These are phyloP conservation scores for Metarhizium guizhouense DNA, from an alignment of 2,329 filamentous ascomycete species.

Conservation along the genomic window DNA sequence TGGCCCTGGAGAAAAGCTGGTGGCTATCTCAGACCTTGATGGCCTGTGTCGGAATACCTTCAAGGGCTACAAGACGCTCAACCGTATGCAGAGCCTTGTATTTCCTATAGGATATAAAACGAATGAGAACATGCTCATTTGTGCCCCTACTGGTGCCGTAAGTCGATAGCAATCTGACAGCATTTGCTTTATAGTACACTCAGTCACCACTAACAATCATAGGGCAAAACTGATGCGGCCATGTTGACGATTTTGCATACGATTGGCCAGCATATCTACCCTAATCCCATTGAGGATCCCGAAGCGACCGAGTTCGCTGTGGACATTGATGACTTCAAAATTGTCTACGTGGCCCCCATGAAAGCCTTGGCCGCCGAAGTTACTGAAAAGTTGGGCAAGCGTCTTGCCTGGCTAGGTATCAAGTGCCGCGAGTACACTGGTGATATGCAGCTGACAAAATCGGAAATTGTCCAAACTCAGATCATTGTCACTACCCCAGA, in stretches of 20 bases:
- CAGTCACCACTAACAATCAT: constrained; percentile 7
- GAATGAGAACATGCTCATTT: constrained; percentile 97
- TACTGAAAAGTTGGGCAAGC: constrained; percentile 85
- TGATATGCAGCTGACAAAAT: constrained; percentile 97
- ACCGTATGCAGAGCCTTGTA: constrained; percentile 96
- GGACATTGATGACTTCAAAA: constrained; percentile 85
- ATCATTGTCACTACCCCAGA: constrained; percentile 98
- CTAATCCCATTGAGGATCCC: constrained; percentile 68
- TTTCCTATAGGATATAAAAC: constrained; percentile 94
- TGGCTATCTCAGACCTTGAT: constrained; percentile 76
- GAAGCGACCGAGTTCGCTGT: constrained; percentile 72
- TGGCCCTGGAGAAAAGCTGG: constrained; percentile 61
- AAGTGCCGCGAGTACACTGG: constrained; percentile 90
- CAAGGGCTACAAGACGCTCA: constrained; percentile 84
- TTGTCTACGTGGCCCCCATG: constrained; percentile 98
- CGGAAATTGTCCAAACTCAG: constrained; percentile 90
- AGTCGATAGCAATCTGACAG: constrained; percentile 21
- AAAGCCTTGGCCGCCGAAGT: constrained; percentile 95
- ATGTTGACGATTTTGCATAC: constrained; percentile 94
- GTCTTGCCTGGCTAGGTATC: constrained; percentile 87
- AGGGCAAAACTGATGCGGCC: constrained; percentile 95
- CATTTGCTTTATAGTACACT: not conserved
- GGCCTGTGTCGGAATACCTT: constrained; percentile 87
- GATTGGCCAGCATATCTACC: constrained; percentile 74
- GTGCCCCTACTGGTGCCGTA: constrained; percentile 86